phyloP scores from a whole-genome alignment of 192 early-diverging fungal species.

The Backusella westeae region DNA sequence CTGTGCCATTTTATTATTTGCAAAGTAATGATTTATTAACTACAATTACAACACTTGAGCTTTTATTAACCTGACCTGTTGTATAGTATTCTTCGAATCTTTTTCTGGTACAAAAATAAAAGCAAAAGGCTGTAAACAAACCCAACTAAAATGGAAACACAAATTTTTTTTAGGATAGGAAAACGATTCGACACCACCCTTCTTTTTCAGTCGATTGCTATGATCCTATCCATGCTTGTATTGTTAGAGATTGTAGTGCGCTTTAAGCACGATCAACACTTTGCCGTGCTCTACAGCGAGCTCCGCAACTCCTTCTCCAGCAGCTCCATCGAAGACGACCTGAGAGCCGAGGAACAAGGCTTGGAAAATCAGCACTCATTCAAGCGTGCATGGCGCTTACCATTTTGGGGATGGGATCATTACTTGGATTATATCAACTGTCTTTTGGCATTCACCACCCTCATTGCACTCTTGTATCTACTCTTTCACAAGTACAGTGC shows the following conservation, averaged over 20 bases:
- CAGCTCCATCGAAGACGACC: constrained; percentile 7
- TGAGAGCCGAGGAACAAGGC: constrained; percentile 12
- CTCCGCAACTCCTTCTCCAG: not conserved
- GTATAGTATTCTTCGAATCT: constrained; percentile 41
- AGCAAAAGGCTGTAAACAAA: not conserved
- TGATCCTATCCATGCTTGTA: constrained; percentile 48
- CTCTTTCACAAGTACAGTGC: constrained; percentile 20
- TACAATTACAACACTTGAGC: too few relatives aligned
- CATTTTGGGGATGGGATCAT: constrained; percentile 43
- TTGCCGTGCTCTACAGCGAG: not conserved
- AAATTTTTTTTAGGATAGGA: constrained; percentile 27
- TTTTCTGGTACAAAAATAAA: constrained; percentile 36
- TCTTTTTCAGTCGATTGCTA: constrained; percentile 52
- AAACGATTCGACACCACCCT: constrained; percentile 52
- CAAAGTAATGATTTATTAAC: constrained; percentile 28
- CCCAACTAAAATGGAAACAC: not conserved
- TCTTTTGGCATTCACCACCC: constrained; percentile 24
- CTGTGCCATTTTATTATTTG: constrained; percentile 51
- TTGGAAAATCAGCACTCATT: not conserved
- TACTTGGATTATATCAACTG: constrained; percentile 41
- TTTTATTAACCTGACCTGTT: not conserved
- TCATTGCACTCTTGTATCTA: constrained; percentile 26
- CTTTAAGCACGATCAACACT: constrained; percentile 31
- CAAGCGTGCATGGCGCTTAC: constrained; percentile 1
- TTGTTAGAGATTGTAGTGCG: constrained; percentile 45